A percentile compares a stretch with the other conserved stretches of the same genome.
These are phyloP conservation scores for Dioszegia hungarica DNA, from an alignment of 768 basidiomycete species.

Conservation along the genomic window DNA sequence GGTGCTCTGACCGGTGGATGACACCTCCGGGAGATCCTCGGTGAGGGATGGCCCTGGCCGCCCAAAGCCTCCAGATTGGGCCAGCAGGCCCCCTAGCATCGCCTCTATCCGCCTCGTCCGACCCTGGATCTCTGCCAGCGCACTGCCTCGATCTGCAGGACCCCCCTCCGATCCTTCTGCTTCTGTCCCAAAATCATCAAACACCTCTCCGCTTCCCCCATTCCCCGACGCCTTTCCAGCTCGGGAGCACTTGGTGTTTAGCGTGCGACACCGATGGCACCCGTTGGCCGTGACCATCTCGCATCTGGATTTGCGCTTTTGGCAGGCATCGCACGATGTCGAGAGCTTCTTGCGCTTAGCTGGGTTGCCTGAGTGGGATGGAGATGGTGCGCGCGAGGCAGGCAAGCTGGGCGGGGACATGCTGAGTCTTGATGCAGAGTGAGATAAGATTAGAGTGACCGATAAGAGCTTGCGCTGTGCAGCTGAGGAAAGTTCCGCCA, in stretches of 20 bases:
- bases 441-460: too few relatives aligned
- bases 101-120: neutral
- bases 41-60: too few relatives aligned
- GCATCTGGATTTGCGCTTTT: constrained; percentile 5
- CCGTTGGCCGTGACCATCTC: constrained; percentile 2
- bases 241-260: neutral
- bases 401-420: neutral
- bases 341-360: constrained; percentile 4
- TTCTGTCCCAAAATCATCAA: neutral
- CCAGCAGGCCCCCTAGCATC: neutral
- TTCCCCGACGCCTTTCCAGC: neutral
- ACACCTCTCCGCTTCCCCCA: neutral
- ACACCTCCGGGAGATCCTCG: too few relatives aligned
- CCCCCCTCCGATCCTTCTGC: neutral
- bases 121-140: neutral
- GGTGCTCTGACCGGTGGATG: too few relatives aligned
- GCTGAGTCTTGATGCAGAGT: too few relatives aligned
- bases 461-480: too few relatives aligned
- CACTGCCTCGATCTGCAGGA: neutral
- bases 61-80: neutral
- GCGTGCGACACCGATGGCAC: constrained; percentile 7
- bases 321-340: constrained; percentile 4
- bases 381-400: neutral
- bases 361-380: neutral
- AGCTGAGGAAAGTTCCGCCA: too few relatives aligned